These are phyloP conservation scores for Cytospora leucostoma DNA, from an alignment of 2,329 filamentous ascomycete species.

Conservation along the genomic window DNA sequence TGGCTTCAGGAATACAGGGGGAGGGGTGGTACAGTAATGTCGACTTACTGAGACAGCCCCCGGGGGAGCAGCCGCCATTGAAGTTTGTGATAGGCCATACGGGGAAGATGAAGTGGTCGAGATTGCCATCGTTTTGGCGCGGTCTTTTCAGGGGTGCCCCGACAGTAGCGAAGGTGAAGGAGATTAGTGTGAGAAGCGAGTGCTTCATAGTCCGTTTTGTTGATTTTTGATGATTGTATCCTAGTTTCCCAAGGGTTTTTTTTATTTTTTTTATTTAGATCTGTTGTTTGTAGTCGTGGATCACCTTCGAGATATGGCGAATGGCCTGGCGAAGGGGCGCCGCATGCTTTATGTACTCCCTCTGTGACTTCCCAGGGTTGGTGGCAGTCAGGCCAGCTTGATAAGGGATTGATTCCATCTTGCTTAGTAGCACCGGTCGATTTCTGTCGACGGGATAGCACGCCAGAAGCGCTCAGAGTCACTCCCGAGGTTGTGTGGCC, in stretches of 20 bases:
- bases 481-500: neutral
- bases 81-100: neutral
- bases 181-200: neutral
- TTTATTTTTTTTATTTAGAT: too few relatives aligned
- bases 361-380: neutral
- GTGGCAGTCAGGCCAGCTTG: too few relatives aligned
- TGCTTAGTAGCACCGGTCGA: neutral
- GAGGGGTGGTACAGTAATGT: neutral
- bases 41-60: slow-evolving; percentile 1
- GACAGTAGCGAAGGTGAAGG: neutral
- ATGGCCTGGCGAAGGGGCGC: neutral
- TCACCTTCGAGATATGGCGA: neutral
- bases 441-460: neutral
- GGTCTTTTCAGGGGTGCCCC: neutral
- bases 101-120: neutral
- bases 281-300: neutral
- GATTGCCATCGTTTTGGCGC: neutral
- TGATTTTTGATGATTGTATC: neutral
- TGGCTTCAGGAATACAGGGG: neutral
- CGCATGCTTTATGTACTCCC: neutral
- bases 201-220: neutral
- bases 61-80: neutral
- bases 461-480: neutral
- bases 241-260: neutral
- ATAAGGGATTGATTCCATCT: neutral